phyloP scores from a whole-genome alignment of 192 early-diverging fungal genomes.

The Rhizophagus clarus region DNA sequence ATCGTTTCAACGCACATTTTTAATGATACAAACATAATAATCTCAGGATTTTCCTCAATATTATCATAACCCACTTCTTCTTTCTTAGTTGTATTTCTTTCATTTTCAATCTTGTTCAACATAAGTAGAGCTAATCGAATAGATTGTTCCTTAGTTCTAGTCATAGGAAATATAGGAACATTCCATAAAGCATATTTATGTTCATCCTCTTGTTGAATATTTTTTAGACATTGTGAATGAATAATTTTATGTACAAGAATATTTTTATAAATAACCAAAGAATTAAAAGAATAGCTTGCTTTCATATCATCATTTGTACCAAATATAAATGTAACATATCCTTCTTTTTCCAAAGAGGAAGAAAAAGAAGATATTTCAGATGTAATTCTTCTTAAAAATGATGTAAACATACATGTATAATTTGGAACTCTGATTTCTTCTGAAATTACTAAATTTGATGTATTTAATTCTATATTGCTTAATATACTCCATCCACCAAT shows the following conservation, averaged over 20 bases:
- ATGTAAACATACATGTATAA: constrained; percentile 42
- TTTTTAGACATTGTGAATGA: neutral
- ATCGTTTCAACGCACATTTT: constrained; percentile 8
- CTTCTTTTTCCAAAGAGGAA: neutral
- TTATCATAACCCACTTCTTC: neutral
- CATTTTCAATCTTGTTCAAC: neutral
- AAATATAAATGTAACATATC: constrained; percentile 45
- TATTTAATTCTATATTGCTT: neutral
- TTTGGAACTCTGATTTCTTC: constrained; percentile 22
- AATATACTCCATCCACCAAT: neutral
- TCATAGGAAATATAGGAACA: constrained; percentile 10
- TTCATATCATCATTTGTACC: constrained; percentile 47
- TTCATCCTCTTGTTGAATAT: neutral
- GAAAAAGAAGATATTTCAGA: neutral
- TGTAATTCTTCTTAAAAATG: constrained; percentile 14
- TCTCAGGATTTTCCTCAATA: neutral
- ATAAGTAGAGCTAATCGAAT: neutral
- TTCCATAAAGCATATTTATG: constrained; percentile 1
- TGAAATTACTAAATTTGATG: neutral
- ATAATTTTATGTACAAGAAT: neutral
- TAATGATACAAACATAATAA: neutral
- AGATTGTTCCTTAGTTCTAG: neutral
- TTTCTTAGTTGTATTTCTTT: neutral
- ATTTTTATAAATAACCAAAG: constrained; percentile 5
- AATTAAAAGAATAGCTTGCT: neutral